Base-by-base conservation (phyloP, 176 grass and related monocot species). In the Oryza australiensis region DNA sequence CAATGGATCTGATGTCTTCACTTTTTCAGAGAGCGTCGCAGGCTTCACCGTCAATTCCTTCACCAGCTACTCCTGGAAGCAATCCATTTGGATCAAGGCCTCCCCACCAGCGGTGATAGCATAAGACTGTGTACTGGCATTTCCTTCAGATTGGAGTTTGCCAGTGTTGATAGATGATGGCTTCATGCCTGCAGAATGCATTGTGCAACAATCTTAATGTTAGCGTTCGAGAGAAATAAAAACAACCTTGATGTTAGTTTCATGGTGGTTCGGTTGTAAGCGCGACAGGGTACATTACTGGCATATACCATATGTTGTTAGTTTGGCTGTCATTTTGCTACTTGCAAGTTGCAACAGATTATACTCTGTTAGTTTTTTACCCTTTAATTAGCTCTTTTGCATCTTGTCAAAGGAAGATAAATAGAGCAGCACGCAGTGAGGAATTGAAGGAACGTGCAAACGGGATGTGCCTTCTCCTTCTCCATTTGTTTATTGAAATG, bases 31-130 rank as follows among this genome's bases (percentile, higher is more conserved):
- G n/a, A 55, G 30, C 6, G 4, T 8, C 35, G 14, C 53, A 27
- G 86, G 76, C 8, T 90, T 80, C 85, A n/a, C 81, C 81, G 68
- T 64, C 74, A n/a, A 42, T 33, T 77, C 22, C 0, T 43, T 84
- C 76, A 71, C 85, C 64, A 22, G 38, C 74, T 51, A 90, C 88
- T 63, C 84, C 79, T 3, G 73, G 74, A 69, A 88, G 69, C 59
- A 84, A 75, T 37, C 81, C 82, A 9, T 69, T 84, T 46, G 38
- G 37, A 65, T 26, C 40, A 78, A 46, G 66, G 51, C 60, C 68
- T 35, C 76, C 67, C 48, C 68, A 63, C 22, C 29, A 49, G 83
- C 45, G 73, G 48, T 68, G 62, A 60, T 29, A 49, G 9, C 34
- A 45, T 40, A 77, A 89, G 33, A 57, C 35, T 64, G 14, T 3